Base-by-base conservation (phyloP, 805 yeast species). In the Candida takata region DNA sequence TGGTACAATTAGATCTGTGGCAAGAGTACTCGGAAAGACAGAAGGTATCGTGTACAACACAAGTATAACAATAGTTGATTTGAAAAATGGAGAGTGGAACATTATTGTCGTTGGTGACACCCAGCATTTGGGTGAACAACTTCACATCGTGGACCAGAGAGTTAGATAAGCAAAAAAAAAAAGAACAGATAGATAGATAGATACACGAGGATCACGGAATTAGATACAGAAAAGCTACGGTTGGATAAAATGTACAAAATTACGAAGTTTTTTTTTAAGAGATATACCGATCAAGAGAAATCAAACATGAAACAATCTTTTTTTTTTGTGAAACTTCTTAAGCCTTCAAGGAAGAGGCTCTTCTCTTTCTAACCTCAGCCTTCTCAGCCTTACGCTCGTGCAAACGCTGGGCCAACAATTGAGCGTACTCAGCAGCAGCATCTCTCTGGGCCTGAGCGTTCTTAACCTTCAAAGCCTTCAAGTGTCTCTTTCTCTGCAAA, bases 391-490 rank as follows among this genome's bases (percentile, higher is more conserved):
- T 90, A 77, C 88, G 86, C 75, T 90, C 97, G 72, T 86, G 84
- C 70, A 90, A 83, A 74, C 97, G 90, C 77, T 86, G 75, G 67
- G 99, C 97, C 69, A 92, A 79, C 67, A 92, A 78, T 75, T 88
- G 95, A 66, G 97, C 95, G 82, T 92, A 92, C 74, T 92, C 98
- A 66, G 97, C 95, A 72, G 99, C 98, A 74, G 95, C 96, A 71
- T 92, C 97, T 86, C 95, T 87, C 75, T 87, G 95, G 64, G 85
- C 87, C 79, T 86, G 95, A 69, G 97, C 97, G 72, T 85, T 84
- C 77, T 79, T 84, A 69, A 84, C 74, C 83, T 92, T 92, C 73
- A 80, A 74, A 61, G 96, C 80, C 69, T 77, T 84, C 69, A 84
- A 81, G 67, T 85, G 88, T 76, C 97, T 84, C 94, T 92, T 92